These are phyloP conservation scores for Amborella trichopoda DNA, from an alignment of 164 flowering plant genomes.

Conservation along the genomic window DNA sequence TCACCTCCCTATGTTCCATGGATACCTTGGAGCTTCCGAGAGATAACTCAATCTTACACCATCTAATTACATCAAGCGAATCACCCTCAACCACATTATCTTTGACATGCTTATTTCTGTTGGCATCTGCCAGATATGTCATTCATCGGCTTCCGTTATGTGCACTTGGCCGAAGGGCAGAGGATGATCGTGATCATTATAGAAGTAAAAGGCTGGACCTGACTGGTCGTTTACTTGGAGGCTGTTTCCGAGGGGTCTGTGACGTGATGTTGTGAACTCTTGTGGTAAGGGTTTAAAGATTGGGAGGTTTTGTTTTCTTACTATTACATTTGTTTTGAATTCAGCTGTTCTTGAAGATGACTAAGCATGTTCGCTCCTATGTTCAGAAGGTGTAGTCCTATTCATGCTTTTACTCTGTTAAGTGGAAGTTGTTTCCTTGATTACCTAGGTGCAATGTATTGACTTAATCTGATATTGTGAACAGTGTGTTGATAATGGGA, in stretches of 20 bases:
- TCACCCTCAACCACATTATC: too few species aligned
- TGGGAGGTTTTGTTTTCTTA: background rate
- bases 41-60: too few species aligned
- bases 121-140: slow-evolving; percentile 45
- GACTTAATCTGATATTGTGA: slow-evolving; percentile 9
- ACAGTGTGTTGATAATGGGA: slow-evolving; percentile 96
- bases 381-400: slow-evolving; percentile 50
- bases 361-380: slow-evolving; percentile 87
- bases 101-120: too few species aligned
- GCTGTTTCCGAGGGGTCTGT: slow-evolving; percentile 85
- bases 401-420: background rate
- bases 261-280: background rate
- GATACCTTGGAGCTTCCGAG: too few species aligned
- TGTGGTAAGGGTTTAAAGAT: background rate
- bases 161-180: slow-evolving; percentile 93
- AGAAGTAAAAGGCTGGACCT: slow-evolving; percentile 97
- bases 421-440: background rate
- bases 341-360: slow-evolving; percentile 92
- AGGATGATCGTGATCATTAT: slow-evolving; percentile 98
- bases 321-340: slow-evolving; percentile 9
- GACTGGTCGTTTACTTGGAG: slow-evolving; percentile 97
- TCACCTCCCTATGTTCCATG: too few species aligned
- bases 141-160: slow-evolving; percentile 87
- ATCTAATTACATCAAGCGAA: too few species aligned
- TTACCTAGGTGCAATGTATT: background rate